Conservation (phyloP, 352 stramenopile species). For the Phytophthora europaea region DNA sequence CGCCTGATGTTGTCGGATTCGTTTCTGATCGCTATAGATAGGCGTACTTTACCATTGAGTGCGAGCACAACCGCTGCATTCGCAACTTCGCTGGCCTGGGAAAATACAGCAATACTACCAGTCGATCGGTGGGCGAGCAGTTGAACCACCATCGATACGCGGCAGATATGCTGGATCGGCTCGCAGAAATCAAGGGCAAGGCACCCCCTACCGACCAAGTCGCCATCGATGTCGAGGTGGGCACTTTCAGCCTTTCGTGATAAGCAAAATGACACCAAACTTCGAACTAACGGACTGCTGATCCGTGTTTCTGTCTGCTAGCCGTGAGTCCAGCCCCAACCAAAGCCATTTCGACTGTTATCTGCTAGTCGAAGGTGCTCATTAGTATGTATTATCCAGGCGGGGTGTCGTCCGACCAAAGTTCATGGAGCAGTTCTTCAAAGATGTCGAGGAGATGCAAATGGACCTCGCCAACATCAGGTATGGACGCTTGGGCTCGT, state of each 20-base stretch:
- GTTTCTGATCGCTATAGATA: slow-evolving; percentile 16
- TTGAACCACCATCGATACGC: background rate
- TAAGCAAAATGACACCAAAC: background rate
- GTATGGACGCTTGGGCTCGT: slow-evolving; percentile 29
- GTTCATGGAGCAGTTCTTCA: slow-evolving; percentile 97
- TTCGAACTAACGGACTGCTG: slow-evolving; percentile 1
- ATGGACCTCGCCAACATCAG: slow-evolving; percentile 92
- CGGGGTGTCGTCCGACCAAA: slow-evolving; percentile 73
- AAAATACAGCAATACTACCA: slow-evolving; percentile 3
- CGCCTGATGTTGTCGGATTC: background rate
- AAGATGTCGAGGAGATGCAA: slow-evolving; percentile 96
- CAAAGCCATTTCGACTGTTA: background rate
- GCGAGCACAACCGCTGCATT: slow-evolving; percentile 7
- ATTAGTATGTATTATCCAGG: slow-evolving; percentile 23
- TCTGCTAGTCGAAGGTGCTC: background rate
- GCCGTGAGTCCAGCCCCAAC: background rate
- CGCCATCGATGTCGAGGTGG: slow-evolving; percentile 74
- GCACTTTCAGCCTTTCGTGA: background rate
- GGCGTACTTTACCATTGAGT: background rate
- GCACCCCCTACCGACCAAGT: slow-evolving; percentile 45
- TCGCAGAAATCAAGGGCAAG: slow-evolving; percentile 80
- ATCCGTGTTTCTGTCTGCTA: background rate
- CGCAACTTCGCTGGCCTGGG: slow-evolving; percentile 5
- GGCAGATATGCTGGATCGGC: slow-evolving; percentile 67
- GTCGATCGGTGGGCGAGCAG: background rate